phyloP scores from a whole-genome alignment of 2,329 filamentous ascomycete species.

The Talaromyces verruculosus region DNA sequence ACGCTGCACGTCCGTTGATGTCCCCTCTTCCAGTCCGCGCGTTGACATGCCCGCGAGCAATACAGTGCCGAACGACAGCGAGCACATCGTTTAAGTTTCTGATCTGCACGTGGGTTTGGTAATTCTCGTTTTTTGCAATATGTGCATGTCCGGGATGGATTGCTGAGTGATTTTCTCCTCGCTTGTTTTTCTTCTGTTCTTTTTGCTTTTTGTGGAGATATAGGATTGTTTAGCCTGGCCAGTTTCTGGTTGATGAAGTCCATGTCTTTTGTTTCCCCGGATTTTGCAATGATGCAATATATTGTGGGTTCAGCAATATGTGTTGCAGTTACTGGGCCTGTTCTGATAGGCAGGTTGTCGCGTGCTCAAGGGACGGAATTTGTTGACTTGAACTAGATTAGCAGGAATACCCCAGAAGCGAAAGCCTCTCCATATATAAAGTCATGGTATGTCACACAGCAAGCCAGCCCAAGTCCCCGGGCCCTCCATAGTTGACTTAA shows the following conservation, averaged over 20 bases:
- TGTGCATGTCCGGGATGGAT: conserved; percentile 13
- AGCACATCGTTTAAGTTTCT: conserved; percentile 39
- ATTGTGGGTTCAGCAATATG: neutral
- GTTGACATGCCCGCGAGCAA: conserved; percentile 48
- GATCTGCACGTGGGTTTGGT: conserved; percentile 4
- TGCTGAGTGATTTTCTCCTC: neutral
- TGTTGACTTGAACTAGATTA: neutral
- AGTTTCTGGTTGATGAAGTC: conserved; percentile 21
- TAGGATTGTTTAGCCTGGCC: neutral
- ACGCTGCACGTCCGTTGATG: conserved; percentile 29
- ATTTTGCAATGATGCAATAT: neutral
- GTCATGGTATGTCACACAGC: neutral
- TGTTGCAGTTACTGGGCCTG: neutral
- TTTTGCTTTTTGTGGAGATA: neutral
- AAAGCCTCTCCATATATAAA: neutral
- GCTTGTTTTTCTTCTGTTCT: neutral
- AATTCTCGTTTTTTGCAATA: conserved; percentile 22
- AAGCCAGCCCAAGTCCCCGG: neutral
- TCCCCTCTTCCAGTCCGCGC: conserved; percentile 28
- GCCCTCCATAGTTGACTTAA: conserved; percentile 6
- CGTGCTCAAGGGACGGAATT: conserved; percentile 6
- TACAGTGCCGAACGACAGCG: conserved; percentile 50
- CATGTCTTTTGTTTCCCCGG: conserved; percentile 5
- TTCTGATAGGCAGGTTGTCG: neutral
- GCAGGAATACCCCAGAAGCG: neutral